Conservation (phyloP, 176 grass and related monocot species). For the Stipa capillata region DNA sequence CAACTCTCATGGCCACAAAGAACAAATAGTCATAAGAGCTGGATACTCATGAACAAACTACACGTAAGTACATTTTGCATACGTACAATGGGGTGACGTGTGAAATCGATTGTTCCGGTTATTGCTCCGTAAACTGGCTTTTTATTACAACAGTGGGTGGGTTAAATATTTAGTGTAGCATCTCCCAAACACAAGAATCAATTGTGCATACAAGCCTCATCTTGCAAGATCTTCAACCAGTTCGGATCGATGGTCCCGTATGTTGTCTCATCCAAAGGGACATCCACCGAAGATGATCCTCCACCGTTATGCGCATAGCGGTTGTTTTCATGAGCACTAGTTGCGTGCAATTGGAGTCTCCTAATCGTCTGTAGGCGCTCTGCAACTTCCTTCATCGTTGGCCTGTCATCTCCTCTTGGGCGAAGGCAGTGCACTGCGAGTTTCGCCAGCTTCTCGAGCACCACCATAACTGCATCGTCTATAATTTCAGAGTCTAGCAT, state of each 20-base stretch:
- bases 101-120: not conserved
- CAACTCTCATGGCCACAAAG: too few relatives aligned
- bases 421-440: too few relatives aligned
- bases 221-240: not conserved
- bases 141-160: not conserved
- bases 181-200: not conserved
- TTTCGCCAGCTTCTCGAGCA: too few relatives aligned
- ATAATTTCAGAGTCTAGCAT: too few relatives aligned
- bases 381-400: too few relatives aligned
- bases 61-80: too few relatives aligned
- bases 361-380: too few relatives aligned
- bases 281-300: not conserved
- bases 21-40: too few relatives aligned
- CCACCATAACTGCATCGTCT: too few relatives aligned
- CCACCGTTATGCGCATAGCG: not conserved
- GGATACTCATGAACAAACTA: too few relatives aligned
- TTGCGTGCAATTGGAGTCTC: not conserved
- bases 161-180: not conserved
- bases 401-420: too few relatives aligned
- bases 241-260: not conserved
- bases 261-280: not conserved
- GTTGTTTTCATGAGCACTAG: not conserved
- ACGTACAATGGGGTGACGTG: too few relatives aligned
- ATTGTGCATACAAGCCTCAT: not conserved
- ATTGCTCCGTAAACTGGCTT: not conserved